phyloP scores from a whole-genome alignment of 2,329 filamentous ascomycete species.

The Ascocoryne sarcoides region DNA sequence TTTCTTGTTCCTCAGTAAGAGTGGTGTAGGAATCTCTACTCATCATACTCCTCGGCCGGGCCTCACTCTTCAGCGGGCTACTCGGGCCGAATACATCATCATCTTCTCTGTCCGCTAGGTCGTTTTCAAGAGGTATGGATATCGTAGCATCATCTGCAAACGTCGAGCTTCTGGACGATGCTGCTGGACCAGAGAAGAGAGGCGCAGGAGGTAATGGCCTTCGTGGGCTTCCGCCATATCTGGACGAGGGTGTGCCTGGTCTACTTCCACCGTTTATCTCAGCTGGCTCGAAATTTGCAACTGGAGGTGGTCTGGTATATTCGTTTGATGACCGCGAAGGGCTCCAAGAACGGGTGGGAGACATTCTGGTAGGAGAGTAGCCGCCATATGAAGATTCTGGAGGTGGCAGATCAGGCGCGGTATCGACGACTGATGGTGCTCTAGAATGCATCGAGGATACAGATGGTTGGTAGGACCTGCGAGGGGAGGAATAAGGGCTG shows the following conservation, averaged over 20 bases:
- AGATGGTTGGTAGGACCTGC: conserved; percentile 41
- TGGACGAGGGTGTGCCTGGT: conserved; percentile 81
- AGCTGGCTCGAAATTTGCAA: conserved; percentile 70
- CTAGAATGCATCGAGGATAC: conserved; percentile 37
- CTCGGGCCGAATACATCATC: conserved; percentile 65
- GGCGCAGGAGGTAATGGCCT: conserved; percentile 83
- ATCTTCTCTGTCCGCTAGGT: conserved; percentile 46
- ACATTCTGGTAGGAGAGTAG: conserved; percentile 41
- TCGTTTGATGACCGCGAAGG: conserved; percentile 47
- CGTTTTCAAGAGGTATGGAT: conserved; percentile 58
- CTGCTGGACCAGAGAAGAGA: conserved; percentile 57
- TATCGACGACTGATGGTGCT: conserved; percentile 43
- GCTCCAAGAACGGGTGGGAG: conserved; percentile 52
- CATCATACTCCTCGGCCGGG: conserved; percentile 12
- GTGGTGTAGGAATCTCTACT: conserved; percentile 33
- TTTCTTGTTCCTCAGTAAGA: conserved; percentile 26
- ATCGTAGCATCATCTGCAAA: conserved; percentile 62
- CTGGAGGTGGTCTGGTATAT: conserved; percentile 58
- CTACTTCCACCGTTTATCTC: conserved; percentile 85
- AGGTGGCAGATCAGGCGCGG: conserved; percentile 51
- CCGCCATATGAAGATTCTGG: conserved; percentile 55
- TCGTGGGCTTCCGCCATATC: conserved; percentile 80
- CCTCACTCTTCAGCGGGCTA: conserved; percentile 19
- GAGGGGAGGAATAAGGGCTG: conserved; percentile 23
- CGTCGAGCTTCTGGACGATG: conserved; percentile 39